Percentiles rank a stretch among this genome's conserved stretches.
Evolutionary conservation across 2,329 filamentous ascomycete species (phyloP).

Genomic region (Talaromyces sp.): DNA sequence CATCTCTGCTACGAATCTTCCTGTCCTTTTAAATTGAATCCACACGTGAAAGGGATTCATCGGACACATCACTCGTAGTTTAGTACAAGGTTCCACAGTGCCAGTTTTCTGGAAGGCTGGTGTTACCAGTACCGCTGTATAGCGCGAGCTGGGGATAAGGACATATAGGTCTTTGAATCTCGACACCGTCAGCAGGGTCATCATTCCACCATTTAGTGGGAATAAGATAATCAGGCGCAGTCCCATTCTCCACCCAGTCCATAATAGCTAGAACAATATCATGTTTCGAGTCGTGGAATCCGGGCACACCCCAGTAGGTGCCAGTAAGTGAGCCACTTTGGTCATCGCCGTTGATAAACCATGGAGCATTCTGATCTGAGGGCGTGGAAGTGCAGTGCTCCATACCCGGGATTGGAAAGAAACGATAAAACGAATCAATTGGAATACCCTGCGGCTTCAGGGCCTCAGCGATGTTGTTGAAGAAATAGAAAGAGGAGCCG

Average conservation of each 20-base stretch:
- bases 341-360: neutral
- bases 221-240: constrained; percentile 16
- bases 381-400: neutral
- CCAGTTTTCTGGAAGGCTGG: neutral
- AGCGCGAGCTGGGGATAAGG: neutral
- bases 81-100: neutral
- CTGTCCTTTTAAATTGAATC: neutral
- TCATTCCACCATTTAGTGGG: constrained; percentile 17
- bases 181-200: neutral
- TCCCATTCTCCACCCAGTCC: constrained; percentile 23
- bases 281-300: constrained; percentile 15
- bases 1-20: too few relatives aligned
- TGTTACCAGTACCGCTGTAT: neutral
- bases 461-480: constrained; percentile 1
- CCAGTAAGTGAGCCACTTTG: neutral
- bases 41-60: too few relatives aligned
- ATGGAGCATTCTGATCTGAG: neutral
- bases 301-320: constrained; percentile 7
- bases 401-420: constrained; percentile 20
- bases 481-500: constrained; percentile 4
- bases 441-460: constrained; percentile 6
- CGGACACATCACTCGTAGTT: neutral
- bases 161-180: neutral
- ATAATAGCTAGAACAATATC: constrained; percentile 22
- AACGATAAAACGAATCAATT: constrained; percentile 17